These are phyloP conservation scores for Plasmopara viticola DNA, from an alignment of 352 stramenopile species.

Conservation along the genomic window DNA sequence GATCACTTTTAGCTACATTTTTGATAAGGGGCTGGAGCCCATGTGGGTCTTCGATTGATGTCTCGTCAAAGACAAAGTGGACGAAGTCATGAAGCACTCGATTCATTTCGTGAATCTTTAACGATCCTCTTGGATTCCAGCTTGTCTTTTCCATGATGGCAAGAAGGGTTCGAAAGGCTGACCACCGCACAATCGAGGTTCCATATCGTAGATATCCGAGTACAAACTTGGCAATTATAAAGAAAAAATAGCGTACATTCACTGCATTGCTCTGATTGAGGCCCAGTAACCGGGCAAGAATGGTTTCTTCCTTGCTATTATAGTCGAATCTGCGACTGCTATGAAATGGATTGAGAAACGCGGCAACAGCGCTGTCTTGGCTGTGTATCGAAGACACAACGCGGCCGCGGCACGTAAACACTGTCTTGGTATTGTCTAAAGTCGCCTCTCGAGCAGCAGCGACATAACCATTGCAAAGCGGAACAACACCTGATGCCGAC, in stretches of 20 bases:
- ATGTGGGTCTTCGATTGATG: slow-evolving; percentile 19
- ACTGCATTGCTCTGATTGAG: slow-evolving; percentile 27
- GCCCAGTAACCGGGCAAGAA: slow-evolving; percentile 25
- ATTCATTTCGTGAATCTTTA: slow-evolving; percentile 34
- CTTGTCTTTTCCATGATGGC: slow-evolving; percentile 51
- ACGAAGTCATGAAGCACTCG: slow-evolving; percentile 50
- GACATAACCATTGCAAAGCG: slow-evolving; percentile 39
- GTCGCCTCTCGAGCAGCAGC: slow-evolving; percentile 18
- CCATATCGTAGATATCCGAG: slow-evolving; percentile 49
- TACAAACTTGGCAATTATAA: slow-evolving; percentile 39
- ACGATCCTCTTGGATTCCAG: slow-evolving; percentile 33
- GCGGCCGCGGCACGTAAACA: slow-evolving; percentile 38
- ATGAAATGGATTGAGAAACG: slow-evolving; percentile 50
- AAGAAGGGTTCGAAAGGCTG: slow-evolving; percentile 51
- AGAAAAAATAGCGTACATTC: slow-evolving; percentile 50
- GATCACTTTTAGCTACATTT: slow-evolving; percentile 1
- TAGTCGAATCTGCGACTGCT: slow-evolving; percentile 3
- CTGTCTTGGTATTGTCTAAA: slow-evolving; percentile 32
- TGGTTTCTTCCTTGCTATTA: slow-evolving; percentile 20
- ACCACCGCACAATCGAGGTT: slow-evolving; percentile 31
- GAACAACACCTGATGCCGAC: slow-evolving; percentile 25
- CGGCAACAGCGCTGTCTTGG: slow-evolving; percentile 39
- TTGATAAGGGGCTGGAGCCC: slow-evolving; percentile 2
- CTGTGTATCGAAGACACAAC: slow-evolving; percentile 53
- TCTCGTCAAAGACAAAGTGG: slow-evolving; percentile 52